phyloP scores from a whole-genome alignment of 768 basidiomycete species.

The Lactifluus rugatus region DNA sequence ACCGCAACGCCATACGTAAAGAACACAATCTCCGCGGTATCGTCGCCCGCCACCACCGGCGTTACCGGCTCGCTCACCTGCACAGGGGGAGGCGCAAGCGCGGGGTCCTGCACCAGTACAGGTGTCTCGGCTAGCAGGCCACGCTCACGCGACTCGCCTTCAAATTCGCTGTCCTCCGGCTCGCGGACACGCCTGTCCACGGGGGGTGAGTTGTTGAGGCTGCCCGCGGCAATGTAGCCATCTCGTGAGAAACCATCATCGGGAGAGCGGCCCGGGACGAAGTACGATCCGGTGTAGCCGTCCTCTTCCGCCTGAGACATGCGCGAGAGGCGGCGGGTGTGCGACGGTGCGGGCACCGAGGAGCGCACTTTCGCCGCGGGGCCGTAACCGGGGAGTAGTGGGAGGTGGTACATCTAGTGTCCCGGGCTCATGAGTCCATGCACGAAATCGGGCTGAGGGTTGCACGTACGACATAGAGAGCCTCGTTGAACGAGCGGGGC shows the following conservation, averaged over 20 bases:
- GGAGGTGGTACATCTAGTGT: conserved; percentile 84
- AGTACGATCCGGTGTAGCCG: conserved; percentile 84
- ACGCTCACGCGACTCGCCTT: conserved; percentile 12
- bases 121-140: conserved; percentile 3
- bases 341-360: conserved; percentile 45
- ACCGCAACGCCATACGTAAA: conserved; percentile 87
- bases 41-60: conserved; percentile 29
- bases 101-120: not conserved
- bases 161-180: conserved; percentile 3
- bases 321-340: conserved; percentile 48
- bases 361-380: conserved; percentile 80
- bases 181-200: conserved; percentile 4
- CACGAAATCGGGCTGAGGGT: not conserved
- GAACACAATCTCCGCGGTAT: conserved; percentile 66
- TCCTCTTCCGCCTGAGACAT: conserved; percentile 85
- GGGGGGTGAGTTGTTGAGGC: conserved; percentile 19
- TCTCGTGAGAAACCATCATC: conserved; percentile 22
- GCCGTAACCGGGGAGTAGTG: conserved; percentile 84
- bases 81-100: not conserved
- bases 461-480: conserved; percentile 76
- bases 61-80: conserved; percentile 2
- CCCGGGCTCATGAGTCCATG: not conserved
- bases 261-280: conserved; percentile 32
- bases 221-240: conserved; percentile 48
- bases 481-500: conserved; percentile 86